Evolutionary conservation across 768 basidiomycete genomes (phyloP).

Genomic region (Mycena galericulata): DNA sequence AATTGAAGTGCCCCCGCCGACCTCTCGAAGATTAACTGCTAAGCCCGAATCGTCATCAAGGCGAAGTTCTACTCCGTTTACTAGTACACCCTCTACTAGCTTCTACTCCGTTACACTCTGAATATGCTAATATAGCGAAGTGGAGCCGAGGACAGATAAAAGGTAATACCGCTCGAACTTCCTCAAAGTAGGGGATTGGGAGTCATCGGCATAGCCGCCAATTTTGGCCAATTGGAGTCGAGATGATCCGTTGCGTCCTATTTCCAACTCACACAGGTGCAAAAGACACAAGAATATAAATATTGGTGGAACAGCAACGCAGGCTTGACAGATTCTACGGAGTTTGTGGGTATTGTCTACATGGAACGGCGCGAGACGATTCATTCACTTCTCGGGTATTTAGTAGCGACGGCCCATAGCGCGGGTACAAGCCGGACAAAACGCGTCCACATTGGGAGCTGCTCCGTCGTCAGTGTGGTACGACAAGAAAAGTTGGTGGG

Average conservation of each 20-base stretch:
- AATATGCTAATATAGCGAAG: no score
- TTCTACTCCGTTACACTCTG: no score
- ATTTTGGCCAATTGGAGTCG: neutral
- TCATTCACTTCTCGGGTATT: conserved; percentile 1
- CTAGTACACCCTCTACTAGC: no score
- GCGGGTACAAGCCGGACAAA: conserved; percentile 55
- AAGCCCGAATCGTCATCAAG: neutral
- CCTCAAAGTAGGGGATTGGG: no score
- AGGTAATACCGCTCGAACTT: neutral
- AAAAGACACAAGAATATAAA: neutral
- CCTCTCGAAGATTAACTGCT: neutral
- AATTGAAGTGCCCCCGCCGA: no score
- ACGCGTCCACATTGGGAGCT: conserved; percentile 58
- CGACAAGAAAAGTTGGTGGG: neutral
- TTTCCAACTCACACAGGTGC: neutral
- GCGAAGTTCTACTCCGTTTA: no score
- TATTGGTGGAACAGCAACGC: neutral
- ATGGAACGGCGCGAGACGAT: conserved; percentile 4
- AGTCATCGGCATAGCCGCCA: neutral
- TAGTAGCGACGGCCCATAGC: conserved; percentile 35
- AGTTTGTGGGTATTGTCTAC: conserved; percentile 17
- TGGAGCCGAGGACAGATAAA: no score
- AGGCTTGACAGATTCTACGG: conserved; percentile 7
- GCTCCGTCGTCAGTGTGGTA: conserved; percentile 14
- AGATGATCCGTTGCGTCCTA: conserved; percentile 9